A percentile compares a stretch with the other conserved stretches of the same genome.
Conservation (phyloP, 768 basidiomycete genomes). For the Tylopilus felleus region DNA sequence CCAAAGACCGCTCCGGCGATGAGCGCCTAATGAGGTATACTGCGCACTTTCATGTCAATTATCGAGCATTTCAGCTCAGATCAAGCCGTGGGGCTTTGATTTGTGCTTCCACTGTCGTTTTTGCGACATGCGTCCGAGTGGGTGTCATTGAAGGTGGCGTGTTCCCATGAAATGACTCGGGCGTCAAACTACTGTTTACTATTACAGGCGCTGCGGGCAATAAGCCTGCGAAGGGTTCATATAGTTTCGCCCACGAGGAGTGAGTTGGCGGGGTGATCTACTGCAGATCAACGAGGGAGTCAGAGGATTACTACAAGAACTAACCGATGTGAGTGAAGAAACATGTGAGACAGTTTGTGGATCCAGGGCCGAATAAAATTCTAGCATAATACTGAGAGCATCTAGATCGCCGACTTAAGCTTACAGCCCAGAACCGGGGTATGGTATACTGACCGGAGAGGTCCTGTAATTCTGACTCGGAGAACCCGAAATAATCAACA, state of each 20-base stretch:
- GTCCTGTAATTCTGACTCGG: slow-evolving; percentile 51
- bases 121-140: slow-evolving; percentile 16
- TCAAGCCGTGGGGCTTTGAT: slow-evolving; percentile 24
- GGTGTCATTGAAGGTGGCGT: slow-evolving; percentile 43
- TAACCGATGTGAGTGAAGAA: slow-evolving; percentile 46
- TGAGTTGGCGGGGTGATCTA: slow-evolving; percentile 51
- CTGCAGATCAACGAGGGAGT: slow-evolving; percentile 7
- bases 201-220: slow-evolving; percentile 19
- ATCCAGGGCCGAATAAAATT: slow-evolving; percentile 71
- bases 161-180: slow-evolving; percentile 59
- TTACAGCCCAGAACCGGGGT: neutral
- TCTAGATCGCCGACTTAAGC: slow-evolving; percentile 39
- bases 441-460: slow-evolving; percentile 52
- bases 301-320: slow-evolving; percentile 24
- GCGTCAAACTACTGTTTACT: slow-evolving; percentile 45
- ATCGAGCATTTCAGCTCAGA: slow-evolving; percentile 26
- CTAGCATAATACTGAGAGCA: slow-evolving; percentile 60
- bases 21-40: neutral
- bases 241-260: slow-evolving; percentile 37
- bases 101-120: slow-evolving; percentile 13
- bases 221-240: slow-evolving; percentile 38
- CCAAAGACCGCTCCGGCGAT: neutral
- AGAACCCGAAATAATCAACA: slow-evolving; percentile 64
- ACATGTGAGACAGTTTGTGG: slow-evolving; percentile 48
- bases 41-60: neutral